Evolutionary conservation across 2,329 filamentous ascomycete genomes (phyloP).

Genomic region (Talaromyces albobiverticillius): DNA sequence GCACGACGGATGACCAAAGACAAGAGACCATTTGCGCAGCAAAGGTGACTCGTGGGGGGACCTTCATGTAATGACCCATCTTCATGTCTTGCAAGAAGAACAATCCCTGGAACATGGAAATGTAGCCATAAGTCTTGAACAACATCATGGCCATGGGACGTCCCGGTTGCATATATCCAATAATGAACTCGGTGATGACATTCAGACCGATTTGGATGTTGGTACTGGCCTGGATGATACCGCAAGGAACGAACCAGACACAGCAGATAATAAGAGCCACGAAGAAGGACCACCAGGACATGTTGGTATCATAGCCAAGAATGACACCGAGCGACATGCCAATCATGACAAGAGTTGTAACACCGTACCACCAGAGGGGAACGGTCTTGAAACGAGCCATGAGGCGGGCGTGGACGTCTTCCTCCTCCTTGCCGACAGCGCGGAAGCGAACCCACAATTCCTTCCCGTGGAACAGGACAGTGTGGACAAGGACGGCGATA

Average conservation of each 20-base stretch:
- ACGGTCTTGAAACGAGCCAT: slow-evolving; percentile 57
- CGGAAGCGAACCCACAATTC: slow-evolving; percentile 64
- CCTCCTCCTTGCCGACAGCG: slow-evolving; percentile 54
- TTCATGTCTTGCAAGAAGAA: slow-evolving; percentile 66
- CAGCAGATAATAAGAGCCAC: slow-evolving; percentile 64
- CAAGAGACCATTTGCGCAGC: slow-evolving; percentile 50
- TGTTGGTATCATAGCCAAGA: slow-evolving; percentile 61
- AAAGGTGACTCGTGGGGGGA: slow-evolving; percentile 52
- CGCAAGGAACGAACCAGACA: slow-evolving; percentile 58
- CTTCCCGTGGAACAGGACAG: slow-evolving; percentile 63
- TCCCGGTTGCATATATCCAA: slow-evolving; percentile 71
- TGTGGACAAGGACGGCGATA: slow-evolving; percentile 66
- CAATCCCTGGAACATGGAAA: slow-evolving; percentile 64
- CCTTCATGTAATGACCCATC: slow-evolving; percentile 65
- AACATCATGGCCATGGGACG: slow-evolving; percentile 72
- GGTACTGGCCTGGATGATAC: slow-evolving; percentile 67
- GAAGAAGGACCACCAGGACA: slow-evolving; percentile 71
- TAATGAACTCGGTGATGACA: slow-evolving; percentile 69
- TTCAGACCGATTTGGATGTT: slow-evolving; percentile 67
- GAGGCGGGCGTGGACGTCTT: slow-evolving; percentile 54
- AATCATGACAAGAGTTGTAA: slow-evolving; percentile 49
- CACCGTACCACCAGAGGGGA: slow-evolving; percentile 58
- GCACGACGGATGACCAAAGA: slow-evolving; percentile 50
- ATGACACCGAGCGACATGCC: slow-evolving; percentile 47
- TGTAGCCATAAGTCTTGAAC: slow-evolving; percentile 72